Evolutionary conservation across 73 alveolate genomes (phyloP).

Genomic region (Paramecium tetraurelia): DNA sequence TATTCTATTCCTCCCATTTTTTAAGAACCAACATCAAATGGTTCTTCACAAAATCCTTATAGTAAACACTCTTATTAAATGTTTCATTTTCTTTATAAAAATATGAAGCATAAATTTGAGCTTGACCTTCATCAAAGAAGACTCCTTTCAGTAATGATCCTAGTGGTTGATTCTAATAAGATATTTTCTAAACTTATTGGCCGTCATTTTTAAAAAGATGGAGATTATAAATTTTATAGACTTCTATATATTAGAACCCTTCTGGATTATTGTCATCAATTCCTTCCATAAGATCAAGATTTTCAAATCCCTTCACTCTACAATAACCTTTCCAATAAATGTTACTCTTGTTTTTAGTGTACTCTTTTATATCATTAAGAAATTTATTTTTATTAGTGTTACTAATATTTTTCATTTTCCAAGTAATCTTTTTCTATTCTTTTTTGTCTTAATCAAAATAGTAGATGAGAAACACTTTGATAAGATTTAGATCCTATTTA

Average conservation of each 20-base stretch:
- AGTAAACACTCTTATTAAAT: background rate
- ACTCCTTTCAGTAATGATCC: conserved; percentile 59
- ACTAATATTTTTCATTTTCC: conserved; percentile 45
- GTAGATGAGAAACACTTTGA: conserved; percentile 51
- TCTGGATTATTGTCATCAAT: conserved; percentile 11
- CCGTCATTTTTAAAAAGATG: conserved; percentile 27
- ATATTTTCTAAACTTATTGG: background rate
- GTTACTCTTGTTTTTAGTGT: background rate
- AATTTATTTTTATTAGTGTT: background rate
- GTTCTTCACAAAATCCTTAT: conserved; percentile 33
- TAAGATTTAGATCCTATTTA: conserved; percentile 39
- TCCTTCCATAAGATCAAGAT: conserved; percentile 44
- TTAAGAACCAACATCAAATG: conserved; percentile 39
- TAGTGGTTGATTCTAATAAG: conserved; percentile 1
- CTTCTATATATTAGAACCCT: conserved; percentile 49
- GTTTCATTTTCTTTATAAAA: conserved; percentile 37
- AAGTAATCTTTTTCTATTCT: conserved; percentile 13
- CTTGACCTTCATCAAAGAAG: conserved; percentile 46
- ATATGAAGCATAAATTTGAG: conserved; percentile 39
- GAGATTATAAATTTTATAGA: conserved; percentile 45
- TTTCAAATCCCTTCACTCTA: conserved; percentile 49
- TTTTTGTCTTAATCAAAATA: background rate
- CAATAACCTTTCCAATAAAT: conserved; percentile 62
- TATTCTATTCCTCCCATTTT: conserved; percentile 58
- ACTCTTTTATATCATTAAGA: background rate